phyloP scores from a whole-genome alignment of 441 rosid species.

The Eruca vesicaria region DNA sequence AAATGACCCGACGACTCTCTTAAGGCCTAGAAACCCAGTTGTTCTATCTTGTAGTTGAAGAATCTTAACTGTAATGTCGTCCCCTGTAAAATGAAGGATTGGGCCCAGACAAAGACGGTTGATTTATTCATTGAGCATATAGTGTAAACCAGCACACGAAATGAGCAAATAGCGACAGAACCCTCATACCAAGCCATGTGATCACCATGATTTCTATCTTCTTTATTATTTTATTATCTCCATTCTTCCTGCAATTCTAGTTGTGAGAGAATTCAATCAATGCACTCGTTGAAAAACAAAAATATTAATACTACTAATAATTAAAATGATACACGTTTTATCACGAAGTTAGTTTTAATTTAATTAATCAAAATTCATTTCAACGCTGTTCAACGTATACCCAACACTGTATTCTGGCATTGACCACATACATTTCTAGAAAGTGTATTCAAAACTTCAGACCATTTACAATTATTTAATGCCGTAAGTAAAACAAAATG shows the following conservation, averaged over 20 bases:
- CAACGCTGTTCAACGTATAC: no score
- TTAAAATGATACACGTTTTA: no score
- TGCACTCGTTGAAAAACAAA: no score
- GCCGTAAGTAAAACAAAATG: not conserved
- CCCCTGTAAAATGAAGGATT: not conserved
- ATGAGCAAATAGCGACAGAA: slow-evolving; percentile 18
- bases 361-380: no score
- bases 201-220: slow-evolving; percentile 5
- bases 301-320: no score
- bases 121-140: not conserved
- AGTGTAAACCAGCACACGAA: not conserved
- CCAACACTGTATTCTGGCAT: no score
- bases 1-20: no score
- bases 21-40: no score
- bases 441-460: not conserved
- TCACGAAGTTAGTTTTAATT: no score
- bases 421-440: not conserved
- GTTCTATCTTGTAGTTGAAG: no score
- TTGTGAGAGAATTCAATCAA: no score
- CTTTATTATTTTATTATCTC: not conserved
- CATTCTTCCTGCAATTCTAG: no score
- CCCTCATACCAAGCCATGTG: not conserved
- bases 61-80: not conserved
- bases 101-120: slow-evolving; percentile 24
- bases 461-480: not conserved